Evolutionary conservation across 257 asterid species (phyloP), one percentile per base, ranked within the genome.

Genomic region (Solanum neorickii): DNA sequence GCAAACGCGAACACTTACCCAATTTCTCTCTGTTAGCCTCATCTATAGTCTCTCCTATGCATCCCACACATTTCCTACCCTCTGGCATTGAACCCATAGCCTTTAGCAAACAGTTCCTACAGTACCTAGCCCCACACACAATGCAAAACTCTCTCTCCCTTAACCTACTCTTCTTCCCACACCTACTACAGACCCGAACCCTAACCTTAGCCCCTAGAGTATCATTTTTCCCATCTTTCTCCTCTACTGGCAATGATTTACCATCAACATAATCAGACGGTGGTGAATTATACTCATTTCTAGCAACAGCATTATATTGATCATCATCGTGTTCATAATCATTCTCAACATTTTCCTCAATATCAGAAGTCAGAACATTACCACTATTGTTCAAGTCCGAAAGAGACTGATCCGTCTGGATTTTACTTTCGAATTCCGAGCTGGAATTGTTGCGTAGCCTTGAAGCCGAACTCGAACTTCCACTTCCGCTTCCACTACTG

Each of bases 51-150:
- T 87, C 89, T 77, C 98, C 97, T 18, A 93, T 94, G 90, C 98
- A 95, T 2, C 92, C 93, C 31, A 94, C 88, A 27, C 98, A 95
- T 90, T 95, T 95, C 88, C 98, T 88, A 65, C 98, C 98, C 92
- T 95, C 98, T 7, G 98, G 96, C 98, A 95, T 95, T 37, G 95
- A 89, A 77, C 97, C 98, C 98, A 95, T 95, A 46, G 93, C 94
- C 89, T 92, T 93, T 76, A 95, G 60, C 88, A 95, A 86, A 80
- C 98, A 95, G 29, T 88, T 90, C 66, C 83, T 90, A 82, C 98
- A 95, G 91, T 95, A 95, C 91, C 90, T 92, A 18, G 93, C 94
- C 75, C 93, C 93, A 87, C 98, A 95, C 23, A 92, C 98, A 21
- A 94, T 77, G 82, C 98, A 95, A 56, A 39, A 49, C 87, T 88